Conservation (phyloP, 1,139 yeast genomes). For the Scheffersomyces insectosa region DNA sequence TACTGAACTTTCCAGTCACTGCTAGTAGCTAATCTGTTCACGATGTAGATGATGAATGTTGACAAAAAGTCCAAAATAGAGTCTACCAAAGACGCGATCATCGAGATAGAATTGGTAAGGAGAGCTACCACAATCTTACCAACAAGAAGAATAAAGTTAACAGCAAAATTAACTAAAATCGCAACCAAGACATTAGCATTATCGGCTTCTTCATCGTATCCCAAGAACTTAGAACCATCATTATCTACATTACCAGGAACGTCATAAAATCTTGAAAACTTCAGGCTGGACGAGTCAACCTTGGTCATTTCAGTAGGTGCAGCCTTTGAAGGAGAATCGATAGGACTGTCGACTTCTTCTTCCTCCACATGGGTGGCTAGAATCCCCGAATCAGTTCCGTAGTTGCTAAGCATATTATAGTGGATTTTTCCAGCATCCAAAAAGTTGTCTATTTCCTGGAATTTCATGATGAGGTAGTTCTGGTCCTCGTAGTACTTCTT, state of each 20-base stretch:
- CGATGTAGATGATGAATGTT: constrained; percentile 67
- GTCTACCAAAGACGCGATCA: constrained; percentile 77
- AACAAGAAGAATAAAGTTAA: constrained; percentile 58
- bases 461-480: constrained; percentile 59
- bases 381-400: constrained; percentile 33
- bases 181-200: constrained; percentile 54
- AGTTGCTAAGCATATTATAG: constrained; percentile 61
- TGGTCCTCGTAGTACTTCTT: constrained; percentile 48
- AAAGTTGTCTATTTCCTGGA: constrained; percentile 61
- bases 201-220: constrained; percentile 46
- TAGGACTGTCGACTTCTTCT: constrained; percentile 14
- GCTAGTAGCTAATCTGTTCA: constrained; percentile 59
- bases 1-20: constrained; percentile 52
- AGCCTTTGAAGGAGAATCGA: too few relatives aligned
- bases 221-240: constrained; percentile 56
- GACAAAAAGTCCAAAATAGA: constrained; percentile 74
- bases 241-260: constrained; percentile 61
- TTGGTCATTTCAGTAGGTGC: neutral
- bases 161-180: constrained; percentile 61
- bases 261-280: constrained; percentile 37
- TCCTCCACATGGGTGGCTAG: constrained; percentile 26
- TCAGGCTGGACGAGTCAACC: constrained; percentile 12
- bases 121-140: constrained; percentile 67
- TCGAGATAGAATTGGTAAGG: constrained; percentile 68
- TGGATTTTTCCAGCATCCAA: constrained; percentile 71